These are phyloP conservation scores for Vigna hirtella DNA, from an alignment of 306 rosid species.

Conservation along the genomic window DNA sequence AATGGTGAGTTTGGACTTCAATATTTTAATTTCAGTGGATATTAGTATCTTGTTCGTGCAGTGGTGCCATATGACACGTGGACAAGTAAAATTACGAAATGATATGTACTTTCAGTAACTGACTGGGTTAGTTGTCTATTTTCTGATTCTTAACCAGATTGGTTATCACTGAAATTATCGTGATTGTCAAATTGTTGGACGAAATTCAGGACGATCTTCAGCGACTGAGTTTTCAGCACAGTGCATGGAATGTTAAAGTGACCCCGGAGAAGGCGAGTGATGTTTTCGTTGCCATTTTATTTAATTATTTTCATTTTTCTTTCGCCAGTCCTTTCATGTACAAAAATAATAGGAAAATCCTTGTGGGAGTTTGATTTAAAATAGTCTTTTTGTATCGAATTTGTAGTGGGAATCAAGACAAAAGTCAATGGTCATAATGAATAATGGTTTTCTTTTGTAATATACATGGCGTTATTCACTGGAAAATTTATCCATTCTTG, in stretches of 20 bases:
- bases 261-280: constrained; percentile 26
- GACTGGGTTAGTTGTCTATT: neutral
- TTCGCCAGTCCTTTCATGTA: constrained; percentile 10
- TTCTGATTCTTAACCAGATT: neutral
- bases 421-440: neutral
- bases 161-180: constrained; percentile 28
- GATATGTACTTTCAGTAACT: constrained; percentile 26
- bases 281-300: constrained; percentile 23
- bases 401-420: constrained; percentile 12
- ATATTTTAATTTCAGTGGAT: neutral
- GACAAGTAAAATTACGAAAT: neutral
- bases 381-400: constrained; percentile 6
- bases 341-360: constrained; percentile 30
- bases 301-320: constrained; percentile 11
- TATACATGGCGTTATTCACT: neutral
- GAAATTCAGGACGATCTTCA: constrained; percentile 27
- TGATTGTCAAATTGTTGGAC: constrained; percentile 8
- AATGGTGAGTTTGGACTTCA: neutral
- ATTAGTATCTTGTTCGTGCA: neutral
- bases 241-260: constrained; percentile 17
- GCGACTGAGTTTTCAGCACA: constrained; percentile 34
- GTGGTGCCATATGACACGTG: neutral
- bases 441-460: neutral
- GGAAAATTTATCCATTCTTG: no score
- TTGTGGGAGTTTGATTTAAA: constrained; percentile 6